Base-by-base conservation (phyloP, 306 rosid species). In the Gastrolobium villosum region DNA sequence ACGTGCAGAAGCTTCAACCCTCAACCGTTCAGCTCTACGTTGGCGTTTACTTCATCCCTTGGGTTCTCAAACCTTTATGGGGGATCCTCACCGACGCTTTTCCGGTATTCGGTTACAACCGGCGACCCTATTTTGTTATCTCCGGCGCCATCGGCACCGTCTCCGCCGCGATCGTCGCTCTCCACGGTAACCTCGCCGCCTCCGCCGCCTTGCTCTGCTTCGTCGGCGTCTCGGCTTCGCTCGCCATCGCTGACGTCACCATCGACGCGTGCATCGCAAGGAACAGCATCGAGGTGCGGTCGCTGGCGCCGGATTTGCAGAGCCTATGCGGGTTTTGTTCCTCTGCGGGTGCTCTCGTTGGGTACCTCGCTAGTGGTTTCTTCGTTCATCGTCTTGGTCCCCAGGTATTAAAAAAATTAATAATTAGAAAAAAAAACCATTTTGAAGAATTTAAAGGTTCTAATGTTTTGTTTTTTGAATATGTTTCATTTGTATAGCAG, bases 191-290 rank as follows among this genome's bases (percentile, higher is more conserved):
- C 1, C 11, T 89, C 66, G 9, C 79, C 9, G 86, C 55, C 2
- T 77, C 2, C 1, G 78, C 48, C 1, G 97, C 96, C 0, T 13
- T 92, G 63, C 2, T 62, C 0, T 87, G 87, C 55, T 85, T 92
- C n/a, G 13, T 92, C 1, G 92, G 92, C 0, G 75, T 90, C 0
- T 81, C 88, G 4, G 90, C 88, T 0, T 84, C 91, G 26, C 34
- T 88, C 69, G 92, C 97, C 1, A 88, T 92, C 1, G 84, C 93
- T 1, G 95, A 87, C 2, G 97, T 92, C n/a, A 87, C 93, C 2
- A 88, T 92, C 8, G 97, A 92, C 4, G 96, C 97, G 2, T 90
- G 96, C 44, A 88, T 92, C 34, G 97, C 94, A 5, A 79, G 89
- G 82, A 87, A 75, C 14, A 90, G 97, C 56, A 92, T 92, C 48